Base-by-base conservation (phyloP, 2,329 filamentous ascomycete genomes). In the Cordyceps cateniannulata region DNA sequence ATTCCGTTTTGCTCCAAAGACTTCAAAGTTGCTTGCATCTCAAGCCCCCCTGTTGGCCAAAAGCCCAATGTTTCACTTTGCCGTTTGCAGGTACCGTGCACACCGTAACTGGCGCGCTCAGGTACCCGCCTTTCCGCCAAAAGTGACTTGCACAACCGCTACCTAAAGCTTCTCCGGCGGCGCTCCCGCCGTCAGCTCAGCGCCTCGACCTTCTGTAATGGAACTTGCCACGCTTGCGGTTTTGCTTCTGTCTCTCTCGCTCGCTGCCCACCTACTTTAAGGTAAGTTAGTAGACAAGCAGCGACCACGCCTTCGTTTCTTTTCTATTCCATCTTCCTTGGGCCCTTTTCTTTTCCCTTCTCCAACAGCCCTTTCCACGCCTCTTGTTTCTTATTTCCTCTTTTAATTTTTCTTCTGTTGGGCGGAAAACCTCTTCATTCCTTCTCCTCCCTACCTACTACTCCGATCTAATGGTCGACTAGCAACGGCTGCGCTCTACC, bases 141-240 rank as follows among this genome's bases (percentile, higher is more conserved):
- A 20, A 25, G 54, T 49, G 18, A 49, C 45, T 49, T 49, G 20
- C 1, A 2, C 38, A 53, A 25, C 22, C 16, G 27, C 35, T n/a
- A 40, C 38, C 9, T 22, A 12, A 20, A 55, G 18, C 25, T 18
- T 18, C 12, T 16, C 12, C 6, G 27, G n/a, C n/a, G n/a, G n/a
- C n/a, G n/a, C n/a, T 16, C 29, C 50, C 42, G 29, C 42, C 24
- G 58, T 54, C 58, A 60, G 49, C 50, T 49, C 40, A 47, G 49
- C 49, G 40, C 42, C 49, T 60, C 38, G 16, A 42, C 49, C 25
- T 50, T 51, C 40, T 50, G 40, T 60, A 53, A 49, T 59, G 27
- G 35, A 53, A 60, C 50, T 42, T 54, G 49, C 42, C 58, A 60
- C 58, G 49, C 50, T 60, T 54, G 27, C 27, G 20, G 58, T 54